These are phyloP conservation scores for Puccinia triticina DNA, from an alignment of 1,284 basidiomycete genomes.

Conservation along the genomic window DNA sequence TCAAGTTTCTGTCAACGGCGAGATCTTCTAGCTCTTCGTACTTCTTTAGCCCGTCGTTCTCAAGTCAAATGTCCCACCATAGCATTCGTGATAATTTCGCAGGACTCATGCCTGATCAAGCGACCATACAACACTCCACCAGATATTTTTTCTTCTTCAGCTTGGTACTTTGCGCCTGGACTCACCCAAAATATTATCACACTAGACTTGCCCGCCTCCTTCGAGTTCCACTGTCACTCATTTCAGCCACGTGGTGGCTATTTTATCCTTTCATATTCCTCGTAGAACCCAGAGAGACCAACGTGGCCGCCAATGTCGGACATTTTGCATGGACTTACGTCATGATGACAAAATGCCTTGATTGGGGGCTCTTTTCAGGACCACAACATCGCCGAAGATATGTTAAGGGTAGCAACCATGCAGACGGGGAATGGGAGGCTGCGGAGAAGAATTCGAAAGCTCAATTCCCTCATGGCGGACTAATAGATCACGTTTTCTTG, in stretches of 20 bases:
- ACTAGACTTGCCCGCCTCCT: conserved; percentile 1
- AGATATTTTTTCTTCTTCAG: conserved; percentile 11
- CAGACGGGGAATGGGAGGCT: conserved; percentile 9
- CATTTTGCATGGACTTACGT: conserved; percentile 14
- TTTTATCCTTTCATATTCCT: conserved; percentile 5
- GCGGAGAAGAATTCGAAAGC: conserved; percentile 7
- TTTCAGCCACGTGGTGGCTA: conserved; percentile 28
- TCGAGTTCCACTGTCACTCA: conserved; percentile 12
- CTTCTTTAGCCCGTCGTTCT: background rate
- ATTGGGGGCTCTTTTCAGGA: conserved; percentile 37
- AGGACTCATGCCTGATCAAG: background rate
- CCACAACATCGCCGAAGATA: conserved; percentile 10
- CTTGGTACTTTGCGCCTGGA: conserved; percentile 42
- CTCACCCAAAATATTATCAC: conserved; percentile 32
- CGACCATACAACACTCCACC: background rate
- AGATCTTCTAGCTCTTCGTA: background rate
- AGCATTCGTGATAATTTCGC: background rate
- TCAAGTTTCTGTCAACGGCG: background rate
- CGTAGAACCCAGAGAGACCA: background rate
- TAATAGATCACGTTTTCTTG: conserved; percentile 10
- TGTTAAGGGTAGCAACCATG: background rate
- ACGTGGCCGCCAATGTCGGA: conserved; percentile 17
- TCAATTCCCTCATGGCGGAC: background rate
- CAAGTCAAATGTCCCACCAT: background rate
- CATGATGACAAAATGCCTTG: conserved; percentile 20